phyloP scores from a whole-genome alignment of 1,284 basidiomycete species.

The Ceratobasidium sp. region DNA sequence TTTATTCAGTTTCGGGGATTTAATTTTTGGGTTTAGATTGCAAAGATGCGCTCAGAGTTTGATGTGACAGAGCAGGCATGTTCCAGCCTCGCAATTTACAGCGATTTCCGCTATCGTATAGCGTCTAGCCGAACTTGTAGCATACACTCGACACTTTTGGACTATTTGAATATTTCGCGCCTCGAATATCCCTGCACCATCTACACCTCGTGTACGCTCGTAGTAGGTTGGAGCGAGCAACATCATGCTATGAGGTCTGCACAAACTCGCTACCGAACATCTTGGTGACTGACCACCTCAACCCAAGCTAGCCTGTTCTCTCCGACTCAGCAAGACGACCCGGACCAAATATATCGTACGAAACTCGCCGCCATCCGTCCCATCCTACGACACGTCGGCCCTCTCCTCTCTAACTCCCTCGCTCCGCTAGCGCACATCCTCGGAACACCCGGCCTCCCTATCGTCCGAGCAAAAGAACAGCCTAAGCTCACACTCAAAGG shows the following conservation, averaged over 20 bases:
- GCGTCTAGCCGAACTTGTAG: slow-evolving; percentile 66
- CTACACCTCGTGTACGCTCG: slow-evolving; percentile 75
- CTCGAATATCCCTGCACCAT: slow-evolving; percentile 69
- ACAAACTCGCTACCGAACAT: neutral
- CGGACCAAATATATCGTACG: slow-evolving; percentile 44
- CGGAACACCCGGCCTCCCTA: neutral
- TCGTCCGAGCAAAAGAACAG: slow-evolving; percentile 60
- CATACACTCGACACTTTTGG: slow-evolving; percentile 67
- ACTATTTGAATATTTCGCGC: slow-evolving; percentile 66
- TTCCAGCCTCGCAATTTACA: neutral
- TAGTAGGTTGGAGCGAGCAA: slow-evolving; percentile 60
- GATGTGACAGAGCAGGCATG: slow-evolving; percentile 62
- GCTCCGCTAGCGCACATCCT: slow-evolving; percentile 18
- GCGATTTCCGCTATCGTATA: slow-evolving; percentile 48
- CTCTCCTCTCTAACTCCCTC: slow-evolving; percentile 38
- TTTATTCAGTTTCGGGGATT: neutral
- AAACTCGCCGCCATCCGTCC: slow-evolving; percentile 37
- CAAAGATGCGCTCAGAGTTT: slow-evolving; percentile 60
- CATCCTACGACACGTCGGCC: neutral
- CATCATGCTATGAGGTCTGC: slow-evolving; percentile 61
- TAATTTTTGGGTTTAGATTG: slow-evolving; percentile 27
- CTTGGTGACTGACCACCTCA: slow-evolving; percentile 60
- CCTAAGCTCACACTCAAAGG: slow-evolving; percentile 68
- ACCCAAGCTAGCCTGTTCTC: slow-evolving; percentile 8
- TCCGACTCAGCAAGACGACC: slow-evolving; percentile 46